These are phyloP conservation scores for Boletus vinaceobasis DNA, from an alignment of 768 basidiomycete species.

Conservation along the genomic window DNA sequence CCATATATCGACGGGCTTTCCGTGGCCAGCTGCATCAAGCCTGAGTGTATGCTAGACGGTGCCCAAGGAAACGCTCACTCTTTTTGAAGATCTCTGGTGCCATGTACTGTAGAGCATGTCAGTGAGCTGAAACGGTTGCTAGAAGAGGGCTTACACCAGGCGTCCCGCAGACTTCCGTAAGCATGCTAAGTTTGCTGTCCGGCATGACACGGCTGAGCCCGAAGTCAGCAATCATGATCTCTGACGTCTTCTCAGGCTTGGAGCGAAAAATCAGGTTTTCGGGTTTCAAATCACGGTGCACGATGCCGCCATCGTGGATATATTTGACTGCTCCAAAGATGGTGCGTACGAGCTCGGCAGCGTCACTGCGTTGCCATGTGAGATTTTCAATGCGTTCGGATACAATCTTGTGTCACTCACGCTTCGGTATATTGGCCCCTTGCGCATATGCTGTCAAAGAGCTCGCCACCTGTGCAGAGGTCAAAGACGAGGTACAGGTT, in stretches of 20 bases:
- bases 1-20: constrained; percentile 94
- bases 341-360: constrained; percentile 81
- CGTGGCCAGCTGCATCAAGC: constrained; percentile 66
- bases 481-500: constrained; percentile 95
- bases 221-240: constrained; percentile 97
- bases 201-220: constrained; percentile 90
- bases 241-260: constrained; percentile 75
- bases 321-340: constrained; percentile 87
- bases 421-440: constrained; percentile 96
- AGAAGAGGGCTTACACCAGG: constrained; percentile 58
- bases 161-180: constrained; percentile 96
- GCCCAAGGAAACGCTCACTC: constrained; percentile 43
- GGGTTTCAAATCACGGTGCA: constrained; percentile 95
- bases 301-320: constrained; percentile 88
- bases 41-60: background rate
- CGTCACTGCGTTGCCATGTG: constrained; percentile 59
- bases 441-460: constrained; percentile 98
- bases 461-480: constrained; percentile 94
- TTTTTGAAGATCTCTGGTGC: constrained; percentile 96
- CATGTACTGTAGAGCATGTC: constrained; percentile 60
- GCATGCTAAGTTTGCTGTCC: constrained; percentile 77
- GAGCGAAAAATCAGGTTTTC: constrained; percentile 97
- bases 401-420: constrained; percentile 41
- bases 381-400: constrained; percentile 10
- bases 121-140: background rate